Conservation (phyloP, 352 stramenopile species). For the Elongisporangium prolatum region DNA sequence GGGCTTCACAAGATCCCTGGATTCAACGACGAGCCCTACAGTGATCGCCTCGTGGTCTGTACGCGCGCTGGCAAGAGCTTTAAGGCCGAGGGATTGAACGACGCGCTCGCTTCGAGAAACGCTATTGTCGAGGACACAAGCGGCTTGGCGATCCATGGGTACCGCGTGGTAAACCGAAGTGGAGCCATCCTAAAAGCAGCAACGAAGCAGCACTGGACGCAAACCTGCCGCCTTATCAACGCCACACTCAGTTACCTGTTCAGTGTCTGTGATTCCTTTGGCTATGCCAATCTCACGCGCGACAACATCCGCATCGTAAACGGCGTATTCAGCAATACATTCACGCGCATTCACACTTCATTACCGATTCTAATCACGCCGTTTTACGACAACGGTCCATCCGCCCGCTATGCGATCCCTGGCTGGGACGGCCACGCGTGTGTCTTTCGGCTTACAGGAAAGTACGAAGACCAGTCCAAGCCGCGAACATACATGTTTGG, state of each 20-base stretch:
- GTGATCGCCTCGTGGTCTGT: conserved; percentile 36
- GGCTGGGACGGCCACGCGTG: conserved; percentile 22
- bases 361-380: conserved; percentile 26
- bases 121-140: conserved; percentile 4
- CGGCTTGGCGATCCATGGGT: conserved; percentile 15
- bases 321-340: conserved; percentile 6
- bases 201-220: not conserved
- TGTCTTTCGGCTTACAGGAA: conserved; percentile 17
- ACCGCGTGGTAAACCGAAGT: conserved; percentile 15
- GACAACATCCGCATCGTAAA: conserved; percentile 23
- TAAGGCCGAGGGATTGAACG: conserved; percentile 23
- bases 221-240: conserved; percentile 8
- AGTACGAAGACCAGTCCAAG: conserved; percentile 9
- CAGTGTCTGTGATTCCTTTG: conserved; percentile 8
- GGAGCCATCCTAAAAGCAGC: not conserved
- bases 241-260: conserved; percentile 4
- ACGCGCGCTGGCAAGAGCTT: conserved; percentile 16
- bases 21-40: conserved; percentile 39
- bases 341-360: conserved; percentile 12
- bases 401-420: conserved; percentile 15
- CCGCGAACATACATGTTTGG: conserved; percentile 9
- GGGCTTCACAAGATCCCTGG: conserved; percentile 19
- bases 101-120: conserved; percentile 6
- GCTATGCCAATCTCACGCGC: conserved; percentile 19
- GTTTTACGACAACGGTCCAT: conserved; percentile 11